These are phyloP conservation scores for Entomophthora muscae DNA, from an alignment of 371 early-diverging fungal genomes.

Conservation along the genomic window DNA sequence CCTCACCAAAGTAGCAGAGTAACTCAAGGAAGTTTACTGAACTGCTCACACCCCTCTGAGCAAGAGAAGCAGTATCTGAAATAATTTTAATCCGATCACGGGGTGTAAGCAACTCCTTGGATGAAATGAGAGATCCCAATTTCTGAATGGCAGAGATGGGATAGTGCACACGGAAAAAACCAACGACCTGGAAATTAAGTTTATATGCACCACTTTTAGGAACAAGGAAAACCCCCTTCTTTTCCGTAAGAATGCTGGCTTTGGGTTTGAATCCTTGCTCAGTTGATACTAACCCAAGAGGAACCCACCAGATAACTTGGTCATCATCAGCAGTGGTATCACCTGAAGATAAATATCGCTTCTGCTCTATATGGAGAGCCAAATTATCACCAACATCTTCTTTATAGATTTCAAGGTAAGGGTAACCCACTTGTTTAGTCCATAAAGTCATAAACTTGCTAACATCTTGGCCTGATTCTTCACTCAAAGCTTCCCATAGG, in stretches of 20 bases:
- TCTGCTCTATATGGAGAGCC: constrained; percentile 36
- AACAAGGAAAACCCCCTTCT: too few relatives aligned
- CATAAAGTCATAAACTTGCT: constrained; percentile 64
- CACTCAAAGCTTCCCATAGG: constrained; percentile 63
- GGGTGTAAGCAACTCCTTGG: constrained; percentile 18
- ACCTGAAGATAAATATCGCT: constrained; percentile 59
- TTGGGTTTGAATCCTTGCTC: too few relatives aligned
- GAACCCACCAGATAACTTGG: not conserved
- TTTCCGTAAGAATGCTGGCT: too few relatives aligned
- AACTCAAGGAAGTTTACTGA: constrained; percentile 36
- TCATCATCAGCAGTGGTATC: constrained; percentile 45
- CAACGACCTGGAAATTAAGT: constrained; percentile 38
- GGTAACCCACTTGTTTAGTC: constrained; percentile 77
- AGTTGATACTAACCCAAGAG: not conserved
- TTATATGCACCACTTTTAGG: constrained; percentile 25
- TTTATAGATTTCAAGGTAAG: too few relatives aligned
- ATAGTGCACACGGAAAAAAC: constrained; percentile 51
- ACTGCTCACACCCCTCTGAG: constrained; percentile 31
- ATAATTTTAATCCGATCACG: constrained; percentile 42
- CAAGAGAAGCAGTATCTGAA: constrained; percentile 40
- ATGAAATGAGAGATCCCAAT: constrained; percentile 22
- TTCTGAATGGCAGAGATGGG: constrained; percentile 19
- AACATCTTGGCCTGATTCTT: constrained; percentile 47
- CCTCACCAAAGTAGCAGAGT: constrained; percentile 33
- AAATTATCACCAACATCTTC: too few relatives aligned